These are phyloP conservation scores for Rhizophagus clarus DNA, from an alignment of 192 early-diverging fungal genomes.

Conservation along the genomic window DNA sequence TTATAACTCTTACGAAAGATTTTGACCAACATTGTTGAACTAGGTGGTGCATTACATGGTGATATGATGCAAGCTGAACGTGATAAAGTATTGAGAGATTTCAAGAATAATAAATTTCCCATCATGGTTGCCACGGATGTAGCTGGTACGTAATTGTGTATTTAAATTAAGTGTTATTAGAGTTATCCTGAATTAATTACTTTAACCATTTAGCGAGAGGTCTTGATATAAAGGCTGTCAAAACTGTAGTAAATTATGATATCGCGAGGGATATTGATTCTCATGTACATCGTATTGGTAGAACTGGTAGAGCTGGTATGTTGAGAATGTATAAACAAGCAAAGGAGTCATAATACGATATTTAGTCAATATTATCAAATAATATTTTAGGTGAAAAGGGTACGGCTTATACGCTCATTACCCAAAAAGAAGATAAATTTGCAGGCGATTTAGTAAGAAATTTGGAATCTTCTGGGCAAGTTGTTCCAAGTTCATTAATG, in stretches of 20 bases:
- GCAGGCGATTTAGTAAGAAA: slow-evolving; percentile 65
- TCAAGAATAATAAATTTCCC: slow-evolving; percentile 59
- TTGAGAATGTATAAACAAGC: background rate
- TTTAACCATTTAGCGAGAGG: slow-evolving; percentile 61
- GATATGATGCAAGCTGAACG: slow-evolving; percentile 77
- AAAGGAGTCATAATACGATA: background rate
- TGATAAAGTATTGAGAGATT: slow-evolving; percentile 70
- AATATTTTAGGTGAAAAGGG: slow-evolving; percentile 55
- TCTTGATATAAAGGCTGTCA: slow-evolving; percentile 75
- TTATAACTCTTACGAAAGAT: background rate
- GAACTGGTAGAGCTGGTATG: slow-evolving; percentile 66
- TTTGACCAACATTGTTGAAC: slow-evolving; percentile 13
- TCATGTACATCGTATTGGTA: slow-evolving; percentile 78
- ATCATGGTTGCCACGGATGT: slow-evolving; percentile 70
- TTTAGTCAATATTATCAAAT: background rate
- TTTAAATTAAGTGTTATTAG: background rate
- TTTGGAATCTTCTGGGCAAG: slow-evolving; percentile 56
- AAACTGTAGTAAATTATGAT: slow-evolving; percentile 82
- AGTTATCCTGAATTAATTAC: background rate
- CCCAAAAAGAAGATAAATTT: slow-evolving; percentile 64
- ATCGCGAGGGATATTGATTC: slow-evolving; percentile 81
- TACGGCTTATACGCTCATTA: slow-evolving; percentile 63
- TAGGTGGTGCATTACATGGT: slow-evolving; percentile 70
- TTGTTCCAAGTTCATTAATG: slow-evolving; percentile 50
- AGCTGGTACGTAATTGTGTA: slow-evolving; percentile 43